phyloP scores from a whole-genome alignment of 1,284 basidiomycete species.

The Earliella scabrosa region DNA sequence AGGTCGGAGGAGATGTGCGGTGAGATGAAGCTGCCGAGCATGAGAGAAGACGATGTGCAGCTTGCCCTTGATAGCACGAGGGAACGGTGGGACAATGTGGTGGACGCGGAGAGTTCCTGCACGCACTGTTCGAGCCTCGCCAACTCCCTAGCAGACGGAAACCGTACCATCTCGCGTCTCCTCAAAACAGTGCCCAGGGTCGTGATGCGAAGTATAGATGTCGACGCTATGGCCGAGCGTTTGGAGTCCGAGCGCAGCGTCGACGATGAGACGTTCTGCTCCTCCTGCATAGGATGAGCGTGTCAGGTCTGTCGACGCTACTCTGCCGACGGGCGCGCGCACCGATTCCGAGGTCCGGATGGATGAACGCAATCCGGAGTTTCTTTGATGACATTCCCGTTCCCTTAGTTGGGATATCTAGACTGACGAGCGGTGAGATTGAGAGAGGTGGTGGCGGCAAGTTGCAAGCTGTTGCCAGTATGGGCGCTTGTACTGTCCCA shows the following conservation, averaged over 20 bases:
- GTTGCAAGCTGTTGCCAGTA: no score
- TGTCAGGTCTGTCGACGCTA: neutral
- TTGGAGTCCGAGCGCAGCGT: constrained; percentile 90
- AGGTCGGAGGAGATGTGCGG: constrained; percentile 57
- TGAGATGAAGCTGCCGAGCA: constrained; percentile 85
- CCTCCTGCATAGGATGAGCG: constrained; percentile 63
- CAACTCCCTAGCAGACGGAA: neutral
- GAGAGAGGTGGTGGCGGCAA: no score
- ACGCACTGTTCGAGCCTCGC: constrained; percentile 3
- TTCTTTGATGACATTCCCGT: constrained; percentile 20
- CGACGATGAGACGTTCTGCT: constrained; percentile 95
- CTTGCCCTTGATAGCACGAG: constrained; percentile 75
- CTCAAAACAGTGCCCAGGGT: constrained; percentile 84
- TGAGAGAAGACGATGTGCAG: constrained; percentile 93
- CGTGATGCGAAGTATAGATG: constrained; percentile 94
- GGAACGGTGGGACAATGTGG: constrained; percentile 77
- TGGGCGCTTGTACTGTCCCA: no score
- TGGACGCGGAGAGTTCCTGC: constrained; percentile 87
- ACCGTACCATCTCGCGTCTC: constrained; percentile 84
- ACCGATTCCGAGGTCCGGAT: constrained; percentile 97
- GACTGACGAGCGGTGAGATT: no score
- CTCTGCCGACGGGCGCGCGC: constrained; percentile 26
- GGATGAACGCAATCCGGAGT: constrained; percentile 78
- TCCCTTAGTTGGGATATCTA: no score
- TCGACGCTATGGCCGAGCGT: constrained; percentile 86